A percentile compares a stretch with the other conserved stretches of the same genome.
Evolutionary conservation across 305 asterid genomes (phyloP).

Genomic region (Nicotiana rustica): DNA sequence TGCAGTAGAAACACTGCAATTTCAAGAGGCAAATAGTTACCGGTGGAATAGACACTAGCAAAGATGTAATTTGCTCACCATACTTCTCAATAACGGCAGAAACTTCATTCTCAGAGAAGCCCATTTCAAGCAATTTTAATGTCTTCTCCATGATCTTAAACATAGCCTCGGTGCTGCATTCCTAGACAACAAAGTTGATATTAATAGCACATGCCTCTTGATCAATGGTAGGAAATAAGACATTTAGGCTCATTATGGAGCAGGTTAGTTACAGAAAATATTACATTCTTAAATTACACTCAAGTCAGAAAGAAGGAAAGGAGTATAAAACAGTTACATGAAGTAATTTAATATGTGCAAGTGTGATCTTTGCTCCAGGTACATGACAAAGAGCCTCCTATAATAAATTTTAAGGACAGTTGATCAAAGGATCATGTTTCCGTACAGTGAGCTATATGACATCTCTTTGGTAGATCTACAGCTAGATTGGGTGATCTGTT

Average conservation of each 20-base stretch:
- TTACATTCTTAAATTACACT: not conserved
- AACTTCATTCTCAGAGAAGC: slow-evolving; percentile 82
- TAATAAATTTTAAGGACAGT: not conserved
- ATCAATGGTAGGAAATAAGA: slow-evolving; percentile 18
- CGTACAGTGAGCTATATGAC: slow-evolving; percentile 11
- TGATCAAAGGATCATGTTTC: slow-evolving; percentile 17
- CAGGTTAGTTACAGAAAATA: slow-evolving; percentile 1
- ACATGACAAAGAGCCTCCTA: not conserved
- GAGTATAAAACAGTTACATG: slow-evolving; percentile 14
- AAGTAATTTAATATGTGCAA: slow-evolving; percentile 16
- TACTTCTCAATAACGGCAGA: slow-evolving; percentile 84
- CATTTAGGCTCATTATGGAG: slow-evolving; percentile 19
- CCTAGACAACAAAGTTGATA: slow-evolving; percentile 53
- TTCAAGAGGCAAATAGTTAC: slow-evolving; percentile 25
- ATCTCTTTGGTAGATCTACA: not conserved
- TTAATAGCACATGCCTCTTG: slow-evolving; percentile 4
- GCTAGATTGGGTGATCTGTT: not conserved
- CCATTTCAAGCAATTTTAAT: slow-evolving; percentile 84
- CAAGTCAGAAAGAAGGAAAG: slow-evolving; percentile 2
- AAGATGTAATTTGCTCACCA: slow-evolving; percentile 60
- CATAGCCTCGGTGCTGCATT: slow-evolving; percentile 66
- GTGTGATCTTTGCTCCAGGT: not conserved
- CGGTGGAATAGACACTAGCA: not conserved
- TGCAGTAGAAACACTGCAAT: slow-evolving; percentile 27
- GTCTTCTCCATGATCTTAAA: slow-evolving; percentile 97